Evolutionary conservation across 352 stramenopile species (phyloP).

Genomic region (Blastocystis hominis): DNA sequence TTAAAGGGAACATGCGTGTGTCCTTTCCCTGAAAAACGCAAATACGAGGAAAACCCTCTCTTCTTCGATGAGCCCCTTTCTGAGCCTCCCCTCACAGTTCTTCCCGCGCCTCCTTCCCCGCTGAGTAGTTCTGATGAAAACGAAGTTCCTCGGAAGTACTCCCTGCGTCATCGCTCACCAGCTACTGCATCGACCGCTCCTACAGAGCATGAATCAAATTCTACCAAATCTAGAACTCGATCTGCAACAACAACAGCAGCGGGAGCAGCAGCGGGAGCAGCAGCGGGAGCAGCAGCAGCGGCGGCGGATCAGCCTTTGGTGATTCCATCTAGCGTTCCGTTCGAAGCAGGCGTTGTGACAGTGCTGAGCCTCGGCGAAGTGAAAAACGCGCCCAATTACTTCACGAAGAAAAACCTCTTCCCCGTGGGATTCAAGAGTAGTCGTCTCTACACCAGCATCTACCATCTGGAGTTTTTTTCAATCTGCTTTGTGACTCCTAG

Average conservation of each 20-base stretch:
- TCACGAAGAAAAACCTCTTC: not conserved
- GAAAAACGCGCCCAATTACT: not conserved
- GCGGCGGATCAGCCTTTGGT: not conserved
- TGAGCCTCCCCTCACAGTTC: not conserved
- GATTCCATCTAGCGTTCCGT: not conserved
- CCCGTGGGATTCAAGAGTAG: conserved; percentile 6
- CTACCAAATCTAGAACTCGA: no score
- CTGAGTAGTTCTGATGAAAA: no score
- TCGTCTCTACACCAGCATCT: not conserved
- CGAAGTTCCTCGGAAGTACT: no score
- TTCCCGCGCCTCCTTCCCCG: not conserved
- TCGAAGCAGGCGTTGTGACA: not conserved
- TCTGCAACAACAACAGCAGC: no score
- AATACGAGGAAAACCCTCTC: not conserved
- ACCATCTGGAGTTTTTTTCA: not conserved
- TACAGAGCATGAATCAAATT: no score
- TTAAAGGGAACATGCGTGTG: not conserved
- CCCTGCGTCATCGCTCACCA: no score
- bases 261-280: not conserved
- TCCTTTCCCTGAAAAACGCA: not conserved
- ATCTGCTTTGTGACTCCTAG: not conserved
- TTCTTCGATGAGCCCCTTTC: not conserved
- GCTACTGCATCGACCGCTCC: no score
- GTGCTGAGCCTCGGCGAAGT: not conserved
- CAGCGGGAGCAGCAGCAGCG: no score